These are phyloP conservation scores for Lagerstroemia speciosa DNA, from an alignment of 345 rosid genomes.

Conservation along the genomic window DNA sequence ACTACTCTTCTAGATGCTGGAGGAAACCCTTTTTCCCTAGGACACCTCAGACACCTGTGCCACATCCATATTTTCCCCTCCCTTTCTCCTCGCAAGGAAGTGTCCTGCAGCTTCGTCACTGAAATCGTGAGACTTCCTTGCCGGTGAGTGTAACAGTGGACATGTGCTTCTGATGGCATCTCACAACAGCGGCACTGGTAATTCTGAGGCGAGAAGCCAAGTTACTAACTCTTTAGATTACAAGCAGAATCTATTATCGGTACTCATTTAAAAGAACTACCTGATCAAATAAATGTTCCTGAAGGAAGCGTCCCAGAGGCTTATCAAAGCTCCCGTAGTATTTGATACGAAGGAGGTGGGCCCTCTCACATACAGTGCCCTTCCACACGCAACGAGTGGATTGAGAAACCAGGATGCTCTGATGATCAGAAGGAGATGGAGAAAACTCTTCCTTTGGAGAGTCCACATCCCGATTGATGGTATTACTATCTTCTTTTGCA, in stretches of 20 bases:
- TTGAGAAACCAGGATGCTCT: conserved; percentile 90
- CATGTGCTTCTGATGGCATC: conserved; percentile 96
- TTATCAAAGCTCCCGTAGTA: conserved; percentile 92
- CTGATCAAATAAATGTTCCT: conserved; percentile 88
- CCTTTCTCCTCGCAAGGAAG: conserved; percentile 64
- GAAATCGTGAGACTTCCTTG: conserved; percentile 97
- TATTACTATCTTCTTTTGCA: conserved; percentile 15
- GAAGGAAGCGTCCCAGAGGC: conserved; percentile 84
- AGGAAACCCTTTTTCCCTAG: conserved; percentile 74
- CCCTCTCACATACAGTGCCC: conserved; percentile 84
- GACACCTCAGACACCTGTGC: conserved; percentile 95
- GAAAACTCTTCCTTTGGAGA: conserved; percentile 74
- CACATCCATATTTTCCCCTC: conserved; percentile 99
- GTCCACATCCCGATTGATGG: conserved; percentile 33
- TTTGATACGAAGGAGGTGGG: conserved; percentile 85
- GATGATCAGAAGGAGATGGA: conserved; percentile 89
- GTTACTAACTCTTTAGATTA: not conserved
- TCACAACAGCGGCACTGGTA: conserved; percentile 61
- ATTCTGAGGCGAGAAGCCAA: conserved; percentile 29
- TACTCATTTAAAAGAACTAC: conserved; percentile 24
- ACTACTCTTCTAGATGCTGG: conserved; percentile 89
- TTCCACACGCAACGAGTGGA: conserved; percentile 93
- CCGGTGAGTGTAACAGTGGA: conserved; percentile 87
- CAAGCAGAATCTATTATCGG: not conserved
- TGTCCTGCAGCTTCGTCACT: conserved; percentile 64